A percentile compares a stretch with the other conserved stretches of the same genome.
phyloP scores from a whole-genome alignment of 108 stramenopile species.

The Skeletonema menzelii region DNA sequence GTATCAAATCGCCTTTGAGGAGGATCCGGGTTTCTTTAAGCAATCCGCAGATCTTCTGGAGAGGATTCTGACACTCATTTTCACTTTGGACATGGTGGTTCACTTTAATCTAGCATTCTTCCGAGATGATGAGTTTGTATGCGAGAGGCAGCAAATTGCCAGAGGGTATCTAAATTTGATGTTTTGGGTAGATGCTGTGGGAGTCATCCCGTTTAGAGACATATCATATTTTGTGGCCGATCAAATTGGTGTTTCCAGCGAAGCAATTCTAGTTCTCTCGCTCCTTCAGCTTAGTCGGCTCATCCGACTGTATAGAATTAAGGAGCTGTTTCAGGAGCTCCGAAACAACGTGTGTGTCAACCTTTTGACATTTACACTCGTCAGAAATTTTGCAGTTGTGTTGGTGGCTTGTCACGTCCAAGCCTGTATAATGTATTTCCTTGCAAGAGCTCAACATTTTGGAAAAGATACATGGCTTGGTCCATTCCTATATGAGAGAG shows the following conservation, averaged over 20 bases:
- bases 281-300: conserved; percentile 37
- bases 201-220: conserved; percentile 32
- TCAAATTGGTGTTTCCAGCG: conserved; percentile 9
- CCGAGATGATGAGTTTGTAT: conserved; percentile 39
- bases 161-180: conserved; percentile 37
- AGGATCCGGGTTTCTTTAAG: conserved; percentile 24
- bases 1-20: conserved; percentile 52
- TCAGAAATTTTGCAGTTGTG: conserved; percentile 48
- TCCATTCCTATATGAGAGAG: conserved; percentile 11
- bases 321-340: conserved; percentile 37
- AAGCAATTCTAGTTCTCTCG: conserved; percentile 19
- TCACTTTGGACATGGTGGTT: conserved; percentile 56
- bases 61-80: conserved; percentile 39
- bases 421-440: conserved; percentile 54
- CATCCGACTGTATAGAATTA: conserved; percentile 41
- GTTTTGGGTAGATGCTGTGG: conserved; percentile 40
- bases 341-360: conserved; percentile 43
- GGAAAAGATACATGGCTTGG: conserved; percentile 52
- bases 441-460: conserved; percentile 47
- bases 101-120: conserved; percentile 60
- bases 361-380: conserved; percentile 42
- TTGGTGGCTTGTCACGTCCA: conserved; percentile 29
- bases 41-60: conserved; percentile 43
- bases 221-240: conserved; percentile 6
- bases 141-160: conserved; percentile 37